phyloP scores from a whole-genome alignment of 2,329 filamentous ascomycete genomes.

The Claviceps sp. region DNA sequence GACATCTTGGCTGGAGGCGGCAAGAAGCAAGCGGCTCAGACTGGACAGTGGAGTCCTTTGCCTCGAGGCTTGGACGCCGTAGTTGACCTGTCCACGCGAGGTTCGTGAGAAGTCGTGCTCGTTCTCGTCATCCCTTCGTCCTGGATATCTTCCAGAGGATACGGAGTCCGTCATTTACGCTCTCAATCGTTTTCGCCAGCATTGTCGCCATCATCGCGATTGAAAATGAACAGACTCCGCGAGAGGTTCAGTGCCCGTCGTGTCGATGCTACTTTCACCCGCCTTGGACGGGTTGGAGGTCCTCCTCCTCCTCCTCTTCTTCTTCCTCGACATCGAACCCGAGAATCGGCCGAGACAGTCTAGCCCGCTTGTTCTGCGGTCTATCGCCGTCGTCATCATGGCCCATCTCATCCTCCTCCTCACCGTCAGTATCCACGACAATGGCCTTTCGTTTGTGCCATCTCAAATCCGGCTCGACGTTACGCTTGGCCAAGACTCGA shows the following conservation, averaged over 20 bases:
- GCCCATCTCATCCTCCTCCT: conserved; percentile 13
- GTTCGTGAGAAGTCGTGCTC: too few species aligned
- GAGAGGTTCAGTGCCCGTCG: neutral
- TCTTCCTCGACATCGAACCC: too few species aligned
- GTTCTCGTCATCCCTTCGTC: too few species aligned
- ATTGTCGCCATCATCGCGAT: conserved; percentile 2
- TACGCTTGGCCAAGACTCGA: neutral
- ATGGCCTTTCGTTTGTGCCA: conserved; percentile 15
- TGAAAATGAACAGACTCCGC: neutral
- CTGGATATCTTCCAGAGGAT: too few species aligned
- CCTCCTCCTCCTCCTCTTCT: too few species aligned
- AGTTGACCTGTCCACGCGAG: too few species aligned
- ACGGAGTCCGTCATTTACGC: conserved; percentile 1
- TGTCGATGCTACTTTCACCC: neutral
- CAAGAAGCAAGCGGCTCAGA: conserved; percentile 6
- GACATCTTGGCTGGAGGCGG: conserved; percentile 8
- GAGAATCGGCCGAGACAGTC: neutral
- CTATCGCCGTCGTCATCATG: conserved; percentile 9
- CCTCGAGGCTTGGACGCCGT: too few species aligned
- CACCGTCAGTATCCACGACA: conserved; percentile 14
- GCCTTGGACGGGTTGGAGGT: neutral
- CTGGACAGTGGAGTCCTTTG: conserved; percentile 4
- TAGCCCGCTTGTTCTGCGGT: neutral
- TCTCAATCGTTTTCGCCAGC: neutral
- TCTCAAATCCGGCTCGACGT: conserved; percentile 3